Evolutionary conservation across 495 filamentous ascomycete genomes (phyloP).

Genomic region (Chaetomium fimeti): DNA sequence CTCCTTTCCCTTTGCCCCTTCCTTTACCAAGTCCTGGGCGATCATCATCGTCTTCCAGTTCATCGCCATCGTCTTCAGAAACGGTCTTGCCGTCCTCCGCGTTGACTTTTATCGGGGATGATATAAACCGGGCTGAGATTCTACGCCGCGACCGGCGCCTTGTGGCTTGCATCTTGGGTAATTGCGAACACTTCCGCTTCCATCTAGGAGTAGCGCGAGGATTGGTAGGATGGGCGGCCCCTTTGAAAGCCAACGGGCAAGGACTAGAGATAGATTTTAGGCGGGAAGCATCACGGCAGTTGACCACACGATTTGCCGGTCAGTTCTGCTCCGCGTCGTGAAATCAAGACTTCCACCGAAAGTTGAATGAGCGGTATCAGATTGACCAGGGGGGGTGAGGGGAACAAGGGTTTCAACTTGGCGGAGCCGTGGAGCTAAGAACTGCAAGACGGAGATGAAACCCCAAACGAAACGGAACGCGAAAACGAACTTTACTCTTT

Average conservation of each 20-base stretch:
- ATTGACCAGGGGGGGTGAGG: background rate
- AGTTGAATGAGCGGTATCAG: background rate
- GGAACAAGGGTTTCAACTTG: background rate
- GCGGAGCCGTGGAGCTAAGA: constrained; percentile 4
- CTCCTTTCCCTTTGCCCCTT: background rate
- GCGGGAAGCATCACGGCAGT: background rate
- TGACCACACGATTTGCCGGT: background rate
- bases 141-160: background rate
- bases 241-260: no score
- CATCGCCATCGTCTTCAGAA: background rate
- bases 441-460: constrained; percentile 1
- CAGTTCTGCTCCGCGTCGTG: background rate
- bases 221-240: no score
- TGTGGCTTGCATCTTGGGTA: no score
- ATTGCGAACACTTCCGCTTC: no score
- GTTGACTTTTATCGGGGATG: background rate
- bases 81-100: background rate
- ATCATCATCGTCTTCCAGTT: background rate
- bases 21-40: background rate
- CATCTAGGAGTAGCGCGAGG: no score
- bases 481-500: background rate
- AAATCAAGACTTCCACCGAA: background rate
- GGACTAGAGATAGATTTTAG: no score
- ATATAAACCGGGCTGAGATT: background rate
- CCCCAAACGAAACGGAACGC: constrained; percentile 7